These are phyloP conservation scores for Beta lomatogona DNA, from an alignment of 179 eudicot species.

Conservation along the genomic window DNA sequence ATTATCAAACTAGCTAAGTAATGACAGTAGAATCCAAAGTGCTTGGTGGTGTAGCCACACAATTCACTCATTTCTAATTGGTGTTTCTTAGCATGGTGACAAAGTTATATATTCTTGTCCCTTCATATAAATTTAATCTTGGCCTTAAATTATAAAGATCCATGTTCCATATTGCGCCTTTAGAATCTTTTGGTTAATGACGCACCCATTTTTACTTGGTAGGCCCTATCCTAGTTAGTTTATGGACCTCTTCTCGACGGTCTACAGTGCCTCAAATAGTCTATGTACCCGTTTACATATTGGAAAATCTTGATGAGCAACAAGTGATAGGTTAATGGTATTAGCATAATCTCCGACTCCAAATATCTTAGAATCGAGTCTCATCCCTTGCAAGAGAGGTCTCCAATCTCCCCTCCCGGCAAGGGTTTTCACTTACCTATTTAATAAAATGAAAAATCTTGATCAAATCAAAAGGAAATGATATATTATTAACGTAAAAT, in stretches of 20 bases:
- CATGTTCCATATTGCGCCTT: slow-evolving; percentile 21
- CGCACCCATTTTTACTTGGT: not conserved
- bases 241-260: not conserved
- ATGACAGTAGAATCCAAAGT: slow-evolving; percentile 25
- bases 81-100: slow-evolving; percentile 32
- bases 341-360: too few relatives aligned
- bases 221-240: not conserved
- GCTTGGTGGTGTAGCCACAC: slow-evolving; percentile 23
- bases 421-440: too few relatives aligned
- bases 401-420: too few relatives aligned
- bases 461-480: not conserved
- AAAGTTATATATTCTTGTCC: slow-evolving; percentile 27
- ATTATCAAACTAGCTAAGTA: not conserved
- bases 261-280: not conserved
- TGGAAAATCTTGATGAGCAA: too few relatives aligned
- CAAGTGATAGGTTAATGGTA: too few relatives aligned
- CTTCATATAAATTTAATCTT: slow-evolving; percentile 15
- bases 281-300: not conserved
- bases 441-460: too few relatives aligned
- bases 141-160: slow-evolving; percentile 21
- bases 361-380: too few relatives aligned
- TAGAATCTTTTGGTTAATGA: slow-evolving; percentile 19
- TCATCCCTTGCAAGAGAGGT: too few relatives aligned
- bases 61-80: not conserved
- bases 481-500: not conserved